A percentile compares a stretch with the other conserved stretches of the same genome.
Conservation (phyloP, 352 stramenopile species). For the Phytophthora foliorum region DNA sequence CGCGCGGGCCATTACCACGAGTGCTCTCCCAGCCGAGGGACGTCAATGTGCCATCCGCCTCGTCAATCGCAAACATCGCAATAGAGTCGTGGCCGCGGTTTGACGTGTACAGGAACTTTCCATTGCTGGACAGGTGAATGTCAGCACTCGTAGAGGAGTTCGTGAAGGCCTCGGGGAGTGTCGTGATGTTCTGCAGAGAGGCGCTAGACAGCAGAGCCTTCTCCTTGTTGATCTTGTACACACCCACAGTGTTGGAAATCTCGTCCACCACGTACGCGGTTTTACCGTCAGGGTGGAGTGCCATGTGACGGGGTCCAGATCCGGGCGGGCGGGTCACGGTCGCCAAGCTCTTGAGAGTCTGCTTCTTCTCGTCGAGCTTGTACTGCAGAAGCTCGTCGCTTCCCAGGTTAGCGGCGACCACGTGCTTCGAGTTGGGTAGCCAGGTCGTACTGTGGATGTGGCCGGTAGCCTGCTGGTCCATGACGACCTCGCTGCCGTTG, state of each 20-base stretch:
- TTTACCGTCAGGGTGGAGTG: slow-evolving; percentile 51
- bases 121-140: slow-evolving; percentile 62
- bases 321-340: slow-evolving; percentile 38
- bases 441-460: slow-evolving; percentile 80
- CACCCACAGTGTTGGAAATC: slow-evolving; percentile 67
- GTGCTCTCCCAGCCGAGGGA: slow-evolving; percentile 50
- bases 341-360: slow-evolving; percentile 43
- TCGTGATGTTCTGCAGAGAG: slow-evolving; percentile 63
- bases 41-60: slow-evolving; percentile 42
- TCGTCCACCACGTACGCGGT: slow-evolving; percentile 75
- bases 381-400: slow-evolving; percentile 71
- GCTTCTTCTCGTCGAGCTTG: slow-evolving; percentile 45
- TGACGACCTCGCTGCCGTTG: slow-evolving; percentile 46
- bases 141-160: slow-evolving; percentile 46
- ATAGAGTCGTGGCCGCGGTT: slow-evolving; percentile 77
- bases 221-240: slow-evolving; percentile 52
- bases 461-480: slow-evolving; percentile 48
- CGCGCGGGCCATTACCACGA: slow-evolving; percentile 52
- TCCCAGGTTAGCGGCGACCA: slow-evolving; percentile 68
- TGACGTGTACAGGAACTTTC: slow-evolving; percentile 72
- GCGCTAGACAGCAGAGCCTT: slow-evolving; percentile 31
- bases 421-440: slow-evolving; percentile 49
- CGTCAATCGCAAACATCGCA: slow-evolving; percentile 59
- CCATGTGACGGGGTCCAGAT: slow-evolving; percentile 75
- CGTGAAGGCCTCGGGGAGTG: slow-evolving; percentile 49